Percentiles rank a stretch among this genome's conserved stretches.
phyloP scores from a whole-genome alignment of 116 monocot species.

The Dioscorea cayenensis region DNA sequence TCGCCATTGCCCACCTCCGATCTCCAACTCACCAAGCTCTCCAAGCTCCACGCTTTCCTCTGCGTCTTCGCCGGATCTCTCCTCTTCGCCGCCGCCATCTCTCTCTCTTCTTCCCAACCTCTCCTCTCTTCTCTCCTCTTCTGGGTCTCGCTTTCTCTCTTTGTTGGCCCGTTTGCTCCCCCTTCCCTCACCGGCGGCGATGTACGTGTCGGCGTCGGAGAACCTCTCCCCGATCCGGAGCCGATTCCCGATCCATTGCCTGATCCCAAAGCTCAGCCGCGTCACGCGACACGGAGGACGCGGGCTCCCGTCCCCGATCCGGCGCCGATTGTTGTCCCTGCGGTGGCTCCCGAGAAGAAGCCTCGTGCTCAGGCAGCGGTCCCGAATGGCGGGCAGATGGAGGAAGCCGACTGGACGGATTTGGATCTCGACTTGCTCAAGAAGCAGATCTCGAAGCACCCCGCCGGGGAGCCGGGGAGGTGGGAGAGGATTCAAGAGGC shows the following conservation, averaged over 20 bases:
- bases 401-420: slow-evolving; percentile 60
- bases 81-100: slow-evolving; percentile 21
- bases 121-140: slow-evolving; percentile 42
- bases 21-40: neutral
- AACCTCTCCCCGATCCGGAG: slow-evolving; percentile 6
- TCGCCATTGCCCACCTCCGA: slow-evolving; percentile 2
- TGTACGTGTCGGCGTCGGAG: slow-evolving; percentile 60
- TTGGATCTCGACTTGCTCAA: slow-evolving; percentile 70
- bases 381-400: slow-evolving; percentile 8
- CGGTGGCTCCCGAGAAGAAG: neutral
- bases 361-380: neutral
- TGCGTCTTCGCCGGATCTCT: slow-evolving; percentile 36
- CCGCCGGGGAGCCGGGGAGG: slow-evolving; percentile 62
- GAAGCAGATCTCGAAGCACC: slow-evolving; percentile 75
- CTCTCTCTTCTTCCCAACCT: slow-evolving; percentile 14
- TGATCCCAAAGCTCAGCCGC: neutral
- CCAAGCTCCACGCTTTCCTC: slow-evolving; percentile 33
- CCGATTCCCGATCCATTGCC: neutral
- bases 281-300: neutral
- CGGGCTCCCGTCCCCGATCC: neutral
- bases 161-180: slow-evolving; percentile 79
- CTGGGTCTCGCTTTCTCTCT: slow-evolving; percentile 72
- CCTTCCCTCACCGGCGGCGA: slow-evolving; percentile 66
- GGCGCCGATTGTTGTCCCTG: neutral
- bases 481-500: slow-evolving; percentile 84